These are phyloP conservation scores for Botrytis aclada DNA, from an alignment of 2,329 filamentous ascomycete species.

Conservation along the genomic window DNA sequence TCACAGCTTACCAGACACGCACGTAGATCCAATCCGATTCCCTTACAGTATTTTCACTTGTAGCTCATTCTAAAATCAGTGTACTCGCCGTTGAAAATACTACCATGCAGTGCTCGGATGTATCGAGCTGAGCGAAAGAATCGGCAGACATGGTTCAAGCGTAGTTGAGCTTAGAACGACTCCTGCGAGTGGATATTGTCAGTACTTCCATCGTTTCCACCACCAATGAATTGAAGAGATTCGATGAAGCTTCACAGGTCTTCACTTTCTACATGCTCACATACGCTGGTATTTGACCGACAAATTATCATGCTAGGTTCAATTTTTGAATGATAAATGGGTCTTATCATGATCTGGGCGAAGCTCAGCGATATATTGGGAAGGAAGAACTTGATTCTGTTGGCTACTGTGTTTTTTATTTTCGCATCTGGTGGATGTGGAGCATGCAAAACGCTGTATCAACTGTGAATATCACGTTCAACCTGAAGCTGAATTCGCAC, in stretches of 20 bases:
- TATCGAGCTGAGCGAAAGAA: neutral
- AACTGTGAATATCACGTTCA: no score
- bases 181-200: neutral
- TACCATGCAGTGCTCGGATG: neutral
- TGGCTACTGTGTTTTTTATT: no score
- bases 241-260: constrained; percentile 12
- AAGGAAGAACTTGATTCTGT: no score
- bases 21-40: neutral
- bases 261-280: constrained; percentile 18
- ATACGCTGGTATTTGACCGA: constrained; percentile 10
- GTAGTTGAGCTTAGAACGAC: neutral
- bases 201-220: constrained; percentile 13
- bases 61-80: neutral
- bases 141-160: neutral
- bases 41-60: neutral
- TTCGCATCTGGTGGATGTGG: no score
- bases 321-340: no score
- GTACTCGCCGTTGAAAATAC: neutral
- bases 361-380: no score
- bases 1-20: neutral
- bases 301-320: no score
- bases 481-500: no score
- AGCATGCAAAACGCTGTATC: no score
- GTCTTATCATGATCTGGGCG: no score
- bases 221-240: constrained; percentile 16